phyloP scores from a whole-genome alignment of 345 rosid genomes.

The Eucalyptus rudis region DNA sequence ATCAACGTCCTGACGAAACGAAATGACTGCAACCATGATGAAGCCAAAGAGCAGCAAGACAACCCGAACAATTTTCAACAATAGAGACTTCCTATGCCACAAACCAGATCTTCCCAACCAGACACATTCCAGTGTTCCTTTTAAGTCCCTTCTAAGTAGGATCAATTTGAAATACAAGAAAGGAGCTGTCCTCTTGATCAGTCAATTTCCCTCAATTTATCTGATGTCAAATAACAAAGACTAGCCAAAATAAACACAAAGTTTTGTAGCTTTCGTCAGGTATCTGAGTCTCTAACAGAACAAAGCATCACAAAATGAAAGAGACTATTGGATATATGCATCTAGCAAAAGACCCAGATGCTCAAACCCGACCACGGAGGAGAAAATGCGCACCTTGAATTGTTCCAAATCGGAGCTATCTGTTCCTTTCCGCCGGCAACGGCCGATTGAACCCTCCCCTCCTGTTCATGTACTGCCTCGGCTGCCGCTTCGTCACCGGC shows the following conservation, averaged over 20 bases:
- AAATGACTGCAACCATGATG: neutral
- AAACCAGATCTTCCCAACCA: neutral
- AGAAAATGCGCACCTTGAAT: slow-evolving; percentile 19
- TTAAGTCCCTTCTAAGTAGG: neutral
- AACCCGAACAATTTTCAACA: neutral
- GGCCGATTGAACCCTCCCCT: slow-evolving; percentile 94
- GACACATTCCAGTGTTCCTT: neutral
- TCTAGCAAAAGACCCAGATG: neutral
- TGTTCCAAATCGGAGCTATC: neutral
- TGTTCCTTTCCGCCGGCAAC: slow-evolving; percentile 70
- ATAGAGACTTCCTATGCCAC: neutral
- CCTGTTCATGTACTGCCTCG: slow-evolving; percentile 89
- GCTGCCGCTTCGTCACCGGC: slow-evolving; percentile 77
- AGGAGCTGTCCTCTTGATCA: neutral
- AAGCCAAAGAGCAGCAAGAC: neutral
- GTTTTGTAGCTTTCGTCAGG: neutral
- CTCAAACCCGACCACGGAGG: neutral
- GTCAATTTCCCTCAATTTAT: neutral
- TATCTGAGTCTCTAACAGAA: neutral
- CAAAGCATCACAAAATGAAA: neutral
- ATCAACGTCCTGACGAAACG: neutral
- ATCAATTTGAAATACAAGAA: neutral
- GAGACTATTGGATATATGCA: neutral
- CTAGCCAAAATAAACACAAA: neutral
- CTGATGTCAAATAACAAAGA: neutral